Percentiles rank a stretch among this genome's conserved stretches.
Conservation (phyloP, 257 asterid genomes). For the Salvia hispanica region DNA sequence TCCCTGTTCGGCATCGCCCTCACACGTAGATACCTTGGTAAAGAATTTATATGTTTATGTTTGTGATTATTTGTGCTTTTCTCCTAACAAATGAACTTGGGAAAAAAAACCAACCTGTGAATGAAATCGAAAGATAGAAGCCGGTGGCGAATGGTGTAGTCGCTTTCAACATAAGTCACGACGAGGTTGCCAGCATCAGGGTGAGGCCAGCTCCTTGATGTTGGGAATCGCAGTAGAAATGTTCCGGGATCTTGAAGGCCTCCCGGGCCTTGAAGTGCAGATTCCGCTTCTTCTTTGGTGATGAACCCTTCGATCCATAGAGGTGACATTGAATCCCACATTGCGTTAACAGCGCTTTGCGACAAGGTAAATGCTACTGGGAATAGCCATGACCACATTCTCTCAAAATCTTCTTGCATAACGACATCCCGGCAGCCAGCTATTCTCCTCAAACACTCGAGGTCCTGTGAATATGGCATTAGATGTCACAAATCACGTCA, state of each 20-base stretch:
- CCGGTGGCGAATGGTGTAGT: slow-evolving; percentile 66
- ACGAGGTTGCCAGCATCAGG: slow-evolving; percentile 93
- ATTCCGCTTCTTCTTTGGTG: slow-evolving; percentile 92
- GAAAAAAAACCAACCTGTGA: slow-evolving; percentile 46
- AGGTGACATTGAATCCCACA: slow-evolving; percentile 71
- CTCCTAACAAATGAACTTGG: neutral
- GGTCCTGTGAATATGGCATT: slow-evolving; percentile 49
- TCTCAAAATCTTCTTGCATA: slow-evolving; percentile 72
- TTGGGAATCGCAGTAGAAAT: slow-evolving; percentile 80
- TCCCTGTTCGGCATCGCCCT: too few species aligned
- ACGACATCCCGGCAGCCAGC: slow-evolving; percentile 71
- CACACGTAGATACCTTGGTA: too few species aligned
- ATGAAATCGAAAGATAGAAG: slow-evolving; percentile 64
- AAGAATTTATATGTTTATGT: too few species aligned
- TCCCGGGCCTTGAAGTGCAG: slow-evolving; percentile 51
- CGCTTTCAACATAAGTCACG: slow-evolving; percentile 68
- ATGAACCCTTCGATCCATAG: slow-evolving; percentile 86
- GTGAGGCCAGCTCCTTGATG: slow-evolving; percentile 98
- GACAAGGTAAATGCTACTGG: slow-evolving; percentile 84
- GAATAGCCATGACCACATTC: slow-evolving; percentile 89
- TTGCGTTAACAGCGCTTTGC: slow-evolving; percentile 44
- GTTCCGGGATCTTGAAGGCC: slow-evolving; percentile 75
- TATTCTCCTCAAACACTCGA: slow-evolving; percentile 68
- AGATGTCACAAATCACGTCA: neutral
- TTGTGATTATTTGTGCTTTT: too few species aligned